Percentiles rank a stretch among this genome's conserved stretches.
Evolutionary conservation across 768 basidiomycete species (phyloP).

Genomic region (Tylopilus rubrobrunneus): DNA sequence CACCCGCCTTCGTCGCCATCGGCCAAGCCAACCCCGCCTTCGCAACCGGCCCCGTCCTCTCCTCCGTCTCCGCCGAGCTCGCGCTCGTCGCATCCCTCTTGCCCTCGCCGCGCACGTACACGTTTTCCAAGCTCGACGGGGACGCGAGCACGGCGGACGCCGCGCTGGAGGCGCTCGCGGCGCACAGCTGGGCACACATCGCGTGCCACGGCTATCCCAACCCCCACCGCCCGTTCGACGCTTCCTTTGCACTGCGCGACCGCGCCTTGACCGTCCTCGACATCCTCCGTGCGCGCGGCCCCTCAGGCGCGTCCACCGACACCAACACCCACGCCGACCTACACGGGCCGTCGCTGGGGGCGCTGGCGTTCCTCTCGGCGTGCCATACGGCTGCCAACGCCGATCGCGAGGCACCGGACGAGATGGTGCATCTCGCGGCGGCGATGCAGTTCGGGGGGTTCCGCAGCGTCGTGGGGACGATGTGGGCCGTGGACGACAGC

Average conservation of each 20-base stretch:
- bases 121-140: conserved; percentile 10
- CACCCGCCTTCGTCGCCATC: conserved; percentile 15
- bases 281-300: conserved; percentile 14
- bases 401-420: conserved; percentile 24
- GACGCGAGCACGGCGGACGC: conserved; percentile 11
- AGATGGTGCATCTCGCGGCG: conserved; percentile 33
- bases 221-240: conserved; percentile 21
- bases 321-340: too few species aligned
- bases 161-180: conserved; percentile 12
- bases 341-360: not conserved
- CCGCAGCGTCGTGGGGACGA: conserved; percentile 33
- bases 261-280: conserved; percentile 19
- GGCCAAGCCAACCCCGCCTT: conserved; percentile 16
- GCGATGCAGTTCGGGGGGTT: conserved; percentile 29
- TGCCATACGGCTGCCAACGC: conserved; percentile 27
- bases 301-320: too few species aligned
- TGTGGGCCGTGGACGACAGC: conserved; percentile 31
- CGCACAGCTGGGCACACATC: conserved; percentile 28
- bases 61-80: conserved; percentile 17
- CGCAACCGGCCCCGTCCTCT: conserved; percentile 6
- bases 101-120: not conserved
- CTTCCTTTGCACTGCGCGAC: conserved; percentile 25
- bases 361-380: conserved; percentile 34
- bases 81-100: conserved; percentile 18
- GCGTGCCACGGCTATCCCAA: conserved; percentile 31